These are phyloP conservation scores for Grosmannia clavigera DNA, from an alignment of 2,329 filamentous ascomycete genomes.

Conservation along the genomic window DNA sequence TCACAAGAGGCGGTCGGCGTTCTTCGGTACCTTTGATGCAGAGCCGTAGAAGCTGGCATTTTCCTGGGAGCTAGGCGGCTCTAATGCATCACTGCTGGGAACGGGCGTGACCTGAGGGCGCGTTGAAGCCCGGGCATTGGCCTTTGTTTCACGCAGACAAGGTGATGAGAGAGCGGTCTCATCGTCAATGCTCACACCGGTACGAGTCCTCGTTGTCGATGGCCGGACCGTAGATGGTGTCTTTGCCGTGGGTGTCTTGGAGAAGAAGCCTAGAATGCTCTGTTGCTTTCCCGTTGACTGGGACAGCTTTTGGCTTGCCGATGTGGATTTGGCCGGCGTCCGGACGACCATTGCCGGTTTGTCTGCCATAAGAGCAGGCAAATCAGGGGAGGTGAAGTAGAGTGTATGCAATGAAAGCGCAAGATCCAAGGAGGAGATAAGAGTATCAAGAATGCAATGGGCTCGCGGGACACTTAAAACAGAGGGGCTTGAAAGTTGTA, in stretches of 20 bases:
- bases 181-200: slow-evolving; percentile 13
- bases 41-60: slow-evolving; percentile 40
- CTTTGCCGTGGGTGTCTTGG: slow-evolving; percentile 36
- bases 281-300: slow-evolving; percentile 46
- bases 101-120: slow-evolving; percentile 51
- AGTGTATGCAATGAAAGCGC: neutral
- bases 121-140: slow-evolving; percentile 27
- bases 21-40: slow-evolving; percentile 32
- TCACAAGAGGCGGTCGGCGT: slow-evolving; percentile 30
- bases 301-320: slow-evolving; percentile 31
- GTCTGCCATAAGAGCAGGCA: slow-evolving; percentile 15
- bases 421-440: neutral
- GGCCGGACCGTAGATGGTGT: slow-evolving; percentile 15
- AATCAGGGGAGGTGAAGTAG: neutral
- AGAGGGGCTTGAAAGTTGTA: neutral
- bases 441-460: neutral
- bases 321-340: slow-evolving; percentile 25
- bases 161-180: slow-evolving; percentile 17
- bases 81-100: slow-evolving; percentile 66
- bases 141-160: slow-evolving; percentile 34
- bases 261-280: slow-evolving; percentile 71
- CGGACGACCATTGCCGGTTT: slow-evolving; percentile 17
- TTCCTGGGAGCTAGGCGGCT: slow-evolving; percentile 56
- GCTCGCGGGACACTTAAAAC: neutral
- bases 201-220: slow-evolving; percentile 11